Percentiles rank a stretch among this genome's conserved stretches.
Conservation (phyloP, 371 early-diverging fungal species). For the Mortierella sp. region DNA sequence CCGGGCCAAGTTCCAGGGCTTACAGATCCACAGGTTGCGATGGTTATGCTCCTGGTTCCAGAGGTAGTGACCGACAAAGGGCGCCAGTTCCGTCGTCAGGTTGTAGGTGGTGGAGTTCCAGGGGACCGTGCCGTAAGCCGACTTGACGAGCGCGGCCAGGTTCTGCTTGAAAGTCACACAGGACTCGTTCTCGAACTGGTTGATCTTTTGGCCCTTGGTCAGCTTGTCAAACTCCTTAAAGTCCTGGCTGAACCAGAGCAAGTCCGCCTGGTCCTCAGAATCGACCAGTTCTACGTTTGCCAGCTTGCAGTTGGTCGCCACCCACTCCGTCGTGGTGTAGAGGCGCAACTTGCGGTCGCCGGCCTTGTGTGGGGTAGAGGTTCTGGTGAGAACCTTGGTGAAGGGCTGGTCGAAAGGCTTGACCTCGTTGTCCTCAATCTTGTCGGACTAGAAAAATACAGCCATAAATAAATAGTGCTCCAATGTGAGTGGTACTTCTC, state of each 20-base stretch:
- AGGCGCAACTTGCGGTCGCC: conserved; percentile 50
- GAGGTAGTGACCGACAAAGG: conserved; percentile 66
- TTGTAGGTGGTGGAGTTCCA: conserved; percentile 70
- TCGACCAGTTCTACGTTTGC: conserved; percentile 62
- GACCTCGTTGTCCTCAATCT: conserved; percentile 30
- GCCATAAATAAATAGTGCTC: neutral
- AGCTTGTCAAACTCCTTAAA: conserved; percentile 66
- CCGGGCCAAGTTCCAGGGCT: conserved; percentile 71
- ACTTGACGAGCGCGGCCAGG: conserved; percentile 64
- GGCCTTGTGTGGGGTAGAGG: conserved; percentile 11
- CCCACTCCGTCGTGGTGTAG: conserved; percentile 64
- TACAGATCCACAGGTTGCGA: conserved; percentile 67
- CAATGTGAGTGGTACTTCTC: neutral
- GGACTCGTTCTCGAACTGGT: conserved; percentile 67
- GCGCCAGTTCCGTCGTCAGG: conserved; percentile 61
- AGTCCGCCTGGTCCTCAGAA: conserved; percentile 62
- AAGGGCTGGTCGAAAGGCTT: conserved; percentile 48
- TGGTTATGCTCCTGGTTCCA: conserved; percentile 55
- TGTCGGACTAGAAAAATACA: conserved; percentile 30
- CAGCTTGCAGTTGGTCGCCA: conserved; percentile 64
- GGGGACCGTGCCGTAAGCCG: conserved; percentile 63
- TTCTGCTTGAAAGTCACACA: conserved; percentile 67
- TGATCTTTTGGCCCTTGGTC: conserved; percentile 62
- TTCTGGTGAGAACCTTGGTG: conserved; percentile 23
- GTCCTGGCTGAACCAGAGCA: conserved; percentile 67